Evolutionary conservation across 495 filamentous ascomycete genomes (phyloP), one percentile per base, ranked within the genome.

Genomic region (Penicillium maclennaniae): DNA sequence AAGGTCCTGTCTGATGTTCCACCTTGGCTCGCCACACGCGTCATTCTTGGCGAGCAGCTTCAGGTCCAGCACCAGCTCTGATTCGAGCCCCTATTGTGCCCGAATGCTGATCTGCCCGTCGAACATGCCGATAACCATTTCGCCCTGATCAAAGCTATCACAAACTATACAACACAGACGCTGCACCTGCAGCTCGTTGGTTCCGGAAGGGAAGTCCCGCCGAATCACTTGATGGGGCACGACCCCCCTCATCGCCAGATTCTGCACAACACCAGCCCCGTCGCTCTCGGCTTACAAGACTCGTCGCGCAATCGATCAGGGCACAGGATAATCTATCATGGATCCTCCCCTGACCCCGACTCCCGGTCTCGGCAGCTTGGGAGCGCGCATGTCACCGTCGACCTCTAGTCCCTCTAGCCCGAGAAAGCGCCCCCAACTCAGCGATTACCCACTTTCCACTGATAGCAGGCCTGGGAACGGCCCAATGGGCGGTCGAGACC

Each of bases 11-110:
- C 45, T 56, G 34, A 56, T 57, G 55, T 59, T 62, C 53, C 53
- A 54, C 55, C 15, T 45, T 51, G 41, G 31, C 36, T 65, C 54
- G 63, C 63, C 63, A 64, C 58, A 50, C 55, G 57, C 61, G 61
- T 67, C 61, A 62, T 65, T 43, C 48, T 12, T 31, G 48, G 45
- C 37, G 38, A 49, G 19, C 53, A 45, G 55, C 53, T 56, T 39
- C 19, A 59, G 47, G 52, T 43, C 27, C 45, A 39, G 40, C 41
- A 49, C 47, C 47, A 51, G 60, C 40, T 55, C 45, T 25, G 27
- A 38, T 43, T 55, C 56, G 34, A 59, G 53, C 53, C 27, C 40
- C 36, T 19, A n/a, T 20, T 26, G 4, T 53, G 26, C 41, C 28
- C 47, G 20, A 38, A 31, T 45, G 47, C 48, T 54, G 53, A 49